phyloP scores from a whole-genome alignment of 306 rosid genomes.

The Castanea mollissima region DNA sequence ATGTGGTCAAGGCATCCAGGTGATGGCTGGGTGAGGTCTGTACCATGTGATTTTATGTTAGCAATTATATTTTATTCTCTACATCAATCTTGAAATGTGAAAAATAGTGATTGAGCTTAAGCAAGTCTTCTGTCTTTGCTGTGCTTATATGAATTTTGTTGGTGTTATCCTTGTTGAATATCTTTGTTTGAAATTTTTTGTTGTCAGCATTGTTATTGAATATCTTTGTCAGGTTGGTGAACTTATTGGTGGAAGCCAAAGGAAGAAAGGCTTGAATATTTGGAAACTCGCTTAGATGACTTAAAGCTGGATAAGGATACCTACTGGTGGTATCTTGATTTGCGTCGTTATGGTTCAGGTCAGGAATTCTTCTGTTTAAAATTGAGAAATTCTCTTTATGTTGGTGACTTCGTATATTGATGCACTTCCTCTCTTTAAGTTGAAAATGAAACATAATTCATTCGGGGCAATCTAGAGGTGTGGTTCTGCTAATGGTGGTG shows the following conservation, averaged over 20 bases:
- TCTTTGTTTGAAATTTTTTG: background rate
- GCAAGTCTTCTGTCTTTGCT: background rate
- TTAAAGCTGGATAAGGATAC: slow-evolving; percentile 74
- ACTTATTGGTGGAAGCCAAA: slow-evolving; percentile 97
- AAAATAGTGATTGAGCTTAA: background rate
- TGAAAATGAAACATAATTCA: too few relatives aligned
- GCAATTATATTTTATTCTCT: background rate
- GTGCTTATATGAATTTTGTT: background rate
- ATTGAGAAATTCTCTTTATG: background rate
- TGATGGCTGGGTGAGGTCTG: background rate
- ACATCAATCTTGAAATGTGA: background rate
- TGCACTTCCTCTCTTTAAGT: background rate
- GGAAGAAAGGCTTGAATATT: slow-evolving; percentile 88
- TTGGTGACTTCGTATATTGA: background rate
- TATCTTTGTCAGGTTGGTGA: slow-evolving; percentile 71
- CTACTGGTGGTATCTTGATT: slow-evolving; percentile 98
- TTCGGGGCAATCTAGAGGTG: too few relatives aligned
- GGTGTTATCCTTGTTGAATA: background rate
- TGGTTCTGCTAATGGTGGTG: background rate
- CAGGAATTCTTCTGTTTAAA: slow-evolving; percentile 23
- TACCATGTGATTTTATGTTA: background rate
- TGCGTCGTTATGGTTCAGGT: slow-evolving; percentile 99
- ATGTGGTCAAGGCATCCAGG: background rate
- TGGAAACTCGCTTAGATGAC: slow-evolving; percentile 86
- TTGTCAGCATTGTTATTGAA: slow-evolving; percentile 6